A percentile compares a stretch with the other conserved stretches of the same genome.
Evolutionary conservation across 2,329 filamentous ascomycete genomes (phyloP).

Genomic region (Dothiorella sarmentorum): DNA sequence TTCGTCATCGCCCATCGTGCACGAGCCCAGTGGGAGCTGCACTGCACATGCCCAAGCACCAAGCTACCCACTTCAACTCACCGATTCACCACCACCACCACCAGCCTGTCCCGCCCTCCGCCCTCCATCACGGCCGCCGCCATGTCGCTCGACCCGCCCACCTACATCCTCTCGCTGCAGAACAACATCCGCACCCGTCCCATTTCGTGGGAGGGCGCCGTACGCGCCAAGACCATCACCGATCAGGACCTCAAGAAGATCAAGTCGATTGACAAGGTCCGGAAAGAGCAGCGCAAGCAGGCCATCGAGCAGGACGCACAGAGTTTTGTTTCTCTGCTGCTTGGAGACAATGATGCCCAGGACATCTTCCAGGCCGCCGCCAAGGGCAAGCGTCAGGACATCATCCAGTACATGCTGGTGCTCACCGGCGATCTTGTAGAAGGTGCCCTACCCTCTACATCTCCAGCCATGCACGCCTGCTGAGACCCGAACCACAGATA

Average conservation of each 20-base stretch:
- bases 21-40: slow-evolving; percentile 12
- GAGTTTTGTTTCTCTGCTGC: slow-evolving; percentile 75
- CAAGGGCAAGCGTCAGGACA: slow-evolving; percentile 72
- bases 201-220: slow-evolving; percentile 96
- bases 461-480: background rate
- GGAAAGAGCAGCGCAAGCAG: slow-evolving; percentile 83
- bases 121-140: slow-evolving; percentile 21
- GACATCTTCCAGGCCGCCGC: slow-evolving; percentile 79
- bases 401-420: slow-evolving; percentile 92
- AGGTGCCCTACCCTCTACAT: slow-evolving; percentile 49
- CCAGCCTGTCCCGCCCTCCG: background rate
- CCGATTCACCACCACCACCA: slow-evolving; percentile 6
- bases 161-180: slow-evolving; percentile 83
- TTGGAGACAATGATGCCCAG: slow-evolving; percentile 62
- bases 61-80: slow-evolving; percentile 16
- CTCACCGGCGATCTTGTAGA: slow-evolving; percentile 83
- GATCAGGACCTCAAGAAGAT: slow-evolving; percentile 94
- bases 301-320: slow-evolving; percentile 75
- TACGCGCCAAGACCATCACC: slow-evolving; percentile 87
- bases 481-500: slow-evolving; percentile 53
- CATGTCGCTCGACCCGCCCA: slow-evolving; percentile 91
- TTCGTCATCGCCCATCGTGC: slow-evolving; percentile 15
- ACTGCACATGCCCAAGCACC: slow-evolving; percentile 14
- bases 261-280: slow-evolving; percentile 92
- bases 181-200: slow-evolving; percentile 95